Percentiles rank a stretch among this genome's conserved stretches.
Evolutionary conservation across 805 yeast genomes (phyloP).

Genomic region (Yarrowia sp.): DNA sequence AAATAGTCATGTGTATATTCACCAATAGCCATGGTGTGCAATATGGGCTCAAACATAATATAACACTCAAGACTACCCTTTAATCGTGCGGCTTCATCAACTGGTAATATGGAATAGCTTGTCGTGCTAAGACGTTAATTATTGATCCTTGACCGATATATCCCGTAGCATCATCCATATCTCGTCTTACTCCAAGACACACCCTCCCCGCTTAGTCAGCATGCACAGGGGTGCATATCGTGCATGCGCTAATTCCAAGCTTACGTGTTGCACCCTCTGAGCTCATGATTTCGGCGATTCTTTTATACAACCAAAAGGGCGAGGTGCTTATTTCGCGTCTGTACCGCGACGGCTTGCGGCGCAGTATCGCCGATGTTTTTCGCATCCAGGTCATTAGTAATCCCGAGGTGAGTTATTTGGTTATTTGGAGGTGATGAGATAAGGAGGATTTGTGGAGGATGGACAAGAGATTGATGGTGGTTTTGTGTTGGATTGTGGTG

Average conservation of each 20-base stretch:
- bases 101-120: too few relatives aligned
- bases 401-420: slow-evolving; percentile 40
- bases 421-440: background rate
- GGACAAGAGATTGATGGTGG: too few relatives aligned
- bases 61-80: too few relatives aligned
- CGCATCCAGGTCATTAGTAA: slow-evolving; percentile 86
- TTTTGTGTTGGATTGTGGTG: too few relatives aligned
- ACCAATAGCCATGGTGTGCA: too few relatives aligned
- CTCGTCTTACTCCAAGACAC: too few relatives aligned
- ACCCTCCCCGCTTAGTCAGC: slow-evolving; percentile 11
- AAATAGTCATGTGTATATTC: too few relatives aligned
- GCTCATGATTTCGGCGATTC: slow-evolving; percentile 76
- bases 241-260: slow-evolving; percentile 32
- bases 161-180: too few relatives aligned
- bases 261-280: background rate
- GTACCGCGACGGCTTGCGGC: slow-evolving; percentile 69
- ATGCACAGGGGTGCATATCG: slow-evolving; percentile 8
- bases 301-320: slow-evolving; percentile 75
- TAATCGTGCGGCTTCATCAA: too few relatives aligned
- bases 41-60: too few relatives aligned
- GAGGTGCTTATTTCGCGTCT: slow-evolving; percentile 76
- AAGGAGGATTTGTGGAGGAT: background rate
- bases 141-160: too few relatives aligned
- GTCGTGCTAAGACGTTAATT: too few relatives aligned
- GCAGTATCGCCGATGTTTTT: slow-evolving; percentile 82